These are phyloP conservation scores for Trichoderma sp. DNA, from an alignment of 2,329 filamentous ascomycete species.

Conservation along the genomic window DNA sequence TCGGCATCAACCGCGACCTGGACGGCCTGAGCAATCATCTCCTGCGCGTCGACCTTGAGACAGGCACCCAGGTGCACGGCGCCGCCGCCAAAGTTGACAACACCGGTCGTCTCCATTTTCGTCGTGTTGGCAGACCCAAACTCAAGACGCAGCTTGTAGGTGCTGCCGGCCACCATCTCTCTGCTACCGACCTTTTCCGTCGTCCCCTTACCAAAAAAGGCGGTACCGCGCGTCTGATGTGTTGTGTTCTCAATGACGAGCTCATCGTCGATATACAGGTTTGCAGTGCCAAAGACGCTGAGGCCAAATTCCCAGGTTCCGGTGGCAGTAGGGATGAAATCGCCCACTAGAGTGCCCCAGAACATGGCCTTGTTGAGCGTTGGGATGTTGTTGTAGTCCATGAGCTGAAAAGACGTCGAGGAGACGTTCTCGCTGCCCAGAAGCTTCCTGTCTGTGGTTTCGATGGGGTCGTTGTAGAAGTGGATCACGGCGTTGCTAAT, in stretches of 20 bases:
- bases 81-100: slow-evolving; percentile 15
- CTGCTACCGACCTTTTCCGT: neutral
- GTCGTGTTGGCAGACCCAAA: slow-evolving; percentile 15
- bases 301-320: slow-evolving; percentile 20
- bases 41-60: neutral
- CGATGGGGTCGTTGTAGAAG: slow-evolving; percentile 14
- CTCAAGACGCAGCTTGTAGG: neutral
- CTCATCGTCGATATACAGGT: slow-evolving; percentile 5
- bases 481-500: neutral
- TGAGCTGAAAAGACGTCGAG: slow-evolving; percentile 2
- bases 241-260: slow-evolving; percentile 6
- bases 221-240: neutral
- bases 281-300: slow-evolving; percentile 6
- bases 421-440: slow-evolving; percentile 5
- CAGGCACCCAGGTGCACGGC: slow-evolving; percentile 11
- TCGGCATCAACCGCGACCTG: neutral
- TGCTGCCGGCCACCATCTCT: neutral
- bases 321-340: slow-evolving; percentile 3
- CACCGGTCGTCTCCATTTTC: slow-evolving; percentile 14
- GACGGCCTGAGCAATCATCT: slow-evolving; percentile 6
- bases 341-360: slow-evolving; percentile 1
- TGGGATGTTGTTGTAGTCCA: slow-evolving; percentile 15
- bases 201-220: slow-evolving; percentile 18
- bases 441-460: neutral
- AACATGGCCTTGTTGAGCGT: slow-evolving; percentile 7